phyloP scores from a whole-genome alignment of 1,284 basidiomycete genomes.

The Limonomyces culmigenus region DNA sequence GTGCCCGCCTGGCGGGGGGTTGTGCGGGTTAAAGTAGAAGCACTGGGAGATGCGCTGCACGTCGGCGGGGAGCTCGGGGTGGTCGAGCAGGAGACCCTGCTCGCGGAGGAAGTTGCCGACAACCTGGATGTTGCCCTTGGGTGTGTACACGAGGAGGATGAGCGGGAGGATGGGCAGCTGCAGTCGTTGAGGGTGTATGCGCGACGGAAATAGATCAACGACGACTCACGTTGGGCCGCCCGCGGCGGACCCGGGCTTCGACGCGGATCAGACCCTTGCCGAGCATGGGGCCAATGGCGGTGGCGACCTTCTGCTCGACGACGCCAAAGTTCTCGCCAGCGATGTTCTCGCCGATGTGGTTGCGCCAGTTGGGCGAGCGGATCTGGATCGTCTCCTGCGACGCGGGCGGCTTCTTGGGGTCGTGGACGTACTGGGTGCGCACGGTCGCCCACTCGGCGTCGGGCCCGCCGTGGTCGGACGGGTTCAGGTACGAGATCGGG shows the following conservation, averaged over 20 bases:
- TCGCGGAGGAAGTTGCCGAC: slow-evolving; percentile 64
- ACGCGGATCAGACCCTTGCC: slow-evolving; percentile 69
- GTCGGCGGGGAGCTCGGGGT: slow-evolving; percentile 51
- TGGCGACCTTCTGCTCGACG: slow-evolving; percentile 70
- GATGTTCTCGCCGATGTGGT: slow-evolving; percentile 29
- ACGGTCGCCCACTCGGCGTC: slow-evolving; percentile 50
- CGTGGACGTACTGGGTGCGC: slow-evolving; percentile 56
- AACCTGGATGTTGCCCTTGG: slow-evolving; percentile 75
- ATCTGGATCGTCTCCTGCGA: slow-evolving; percentile 72
- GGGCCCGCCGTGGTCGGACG: slow-evolving; percentile 16
- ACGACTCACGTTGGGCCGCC: slow-evolving; percentile 38
- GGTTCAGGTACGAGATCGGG: slow-evolving; percentile 57
- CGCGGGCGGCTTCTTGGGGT: slow-evolving; percentile 28
- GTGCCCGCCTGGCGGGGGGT: slow-evolving; percentile 57
- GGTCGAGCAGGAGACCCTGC: slow-evolving; percentile 59
- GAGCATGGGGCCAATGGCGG: slow-evolving; percentile 64
- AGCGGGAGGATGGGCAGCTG: slow-evolving; percentile 70
- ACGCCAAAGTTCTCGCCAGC: slow-evolving; percentile 64
- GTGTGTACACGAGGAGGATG: slow-evolving; percentile 81
- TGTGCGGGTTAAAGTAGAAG: slow-evolving; percentile 83
- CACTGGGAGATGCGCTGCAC: slow-evolving; percentile 39
- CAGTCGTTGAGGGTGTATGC: slow-evolving; percentile 1
- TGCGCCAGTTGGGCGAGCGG: slow-evolving; percentile 39
- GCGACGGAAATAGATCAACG: slow-evolving; percentile 6
- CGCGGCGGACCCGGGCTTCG: slow-evolving; percentile 64